Evolutionary conservation across 345 rosid species (phyloP).

Genomic region (Cardamine chenopodiifolia): DNA sequence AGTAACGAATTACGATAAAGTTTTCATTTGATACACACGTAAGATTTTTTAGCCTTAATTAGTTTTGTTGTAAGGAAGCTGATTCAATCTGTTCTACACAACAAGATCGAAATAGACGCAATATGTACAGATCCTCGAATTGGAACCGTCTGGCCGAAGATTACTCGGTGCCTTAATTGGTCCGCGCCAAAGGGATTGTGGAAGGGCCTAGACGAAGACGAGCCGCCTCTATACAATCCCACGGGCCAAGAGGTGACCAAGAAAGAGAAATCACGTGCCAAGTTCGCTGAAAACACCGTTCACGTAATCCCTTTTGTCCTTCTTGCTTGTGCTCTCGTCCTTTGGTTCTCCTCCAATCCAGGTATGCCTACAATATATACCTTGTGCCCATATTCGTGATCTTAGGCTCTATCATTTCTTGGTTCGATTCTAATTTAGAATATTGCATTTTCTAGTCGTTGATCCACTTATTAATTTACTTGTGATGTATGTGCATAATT

Average conservation of each 20-base stretch:
- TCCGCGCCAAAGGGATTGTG: slow-evolving; percentile 50
- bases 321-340: slow-evolving; percentile 66
- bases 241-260: slow-evolving; percentile 46
- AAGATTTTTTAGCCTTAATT: neutral
- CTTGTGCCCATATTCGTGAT: slow-evolving; percentile 4
- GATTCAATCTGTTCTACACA: neutral
- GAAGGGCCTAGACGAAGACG: slow-evolving; percentile 43
- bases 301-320: slow-evolving; percentile 83
- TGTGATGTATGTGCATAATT: neutral
- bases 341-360: slow-evolving; percentile 85
- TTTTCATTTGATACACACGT: neutral
- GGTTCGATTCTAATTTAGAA: neutral
- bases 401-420: neutral
- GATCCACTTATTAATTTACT: neutral
- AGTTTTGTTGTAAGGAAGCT: neutral
- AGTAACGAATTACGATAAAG: neutral
- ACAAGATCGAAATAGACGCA: neutral
- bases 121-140: slow-evolving; percentile 80
- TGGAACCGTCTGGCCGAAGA: slow-evolving; percentile 70
- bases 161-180: slow-evolving; percentile 51
- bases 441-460: neutral
- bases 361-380: slow-evolving; percentile 42
- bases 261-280: slow-evolving; percentile 65
- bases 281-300: slow-evolving; percentile 76
- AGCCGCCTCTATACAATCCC: slow-evolving; percentile 52